Evolutionary conservation across 2,329 filamentous ascomycete genomes (phyloP).

Genomic region (Aspergillus jensenii): DNA sequence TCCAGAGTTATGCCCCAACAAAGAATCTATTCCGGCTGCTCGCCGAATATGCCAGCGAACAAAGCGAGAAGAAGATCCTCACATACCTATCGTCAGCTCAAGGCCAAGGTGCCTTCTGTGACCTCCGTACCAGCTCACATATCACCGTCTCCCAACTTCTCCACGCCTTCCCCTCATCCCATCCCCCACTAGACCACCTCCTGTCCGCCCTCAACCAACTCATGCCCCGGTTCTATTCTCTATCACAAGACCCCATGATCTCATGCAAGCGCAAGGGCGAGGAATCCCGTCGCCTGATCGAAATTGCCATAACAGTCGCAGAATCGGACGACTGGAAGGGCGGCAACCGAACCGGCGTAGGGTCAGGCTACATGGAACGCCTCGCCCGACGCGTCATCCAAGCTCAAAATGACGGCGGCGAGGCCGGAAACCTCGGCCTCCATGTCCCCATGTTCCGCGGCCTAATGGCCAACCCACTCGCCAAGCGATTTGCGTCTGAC

Average conservation of each 20-base stretch:
- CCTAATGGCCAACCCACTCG: conserved; percentile 94
- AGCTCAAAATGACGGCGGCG: conserved; percentile 61
- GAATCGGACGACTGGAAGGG: conserved; percentile 77
- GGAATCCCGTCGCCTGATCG: conserved; percentile 75
- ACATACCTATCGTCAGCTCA: conserved; percentile 83
- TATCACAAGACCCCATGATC: conserved; percentile 92
- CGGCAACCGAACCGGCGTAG: conserved; percentile 75
- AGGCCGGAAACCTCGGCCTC: conserved; percentile 57
- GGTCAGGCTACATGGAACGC: conserved; percentile 90
- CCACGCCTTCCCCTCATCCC: conserved; percentile 85
- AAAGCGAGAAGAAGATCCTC: conserved; percentile 85
- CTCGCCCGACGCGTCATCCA: conserved; percentile 72
- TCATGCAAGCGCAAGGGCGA: conserved; percentile 68
- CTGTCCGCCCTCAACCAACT: conserved; percentile 79
- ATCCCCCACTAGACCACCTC: conserved; percentile 80
- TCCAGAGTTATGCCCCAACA: conserved; percentile 88
- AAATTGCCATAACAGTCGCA: conserved; percentile 96
- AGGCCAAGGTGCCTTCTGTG: conserved; percentile 89
- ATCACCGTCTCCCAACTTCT: conserved; percentile 83
- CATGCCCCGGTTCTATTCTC: conserved; percentile 98
- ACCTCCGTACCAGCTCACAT: conserved; percentile 85
- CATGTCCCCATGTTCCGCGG: conserved; percentile 97
- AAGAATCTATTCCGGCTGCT: conserved; percentile 83
- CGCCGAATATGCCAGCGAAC: conserved; percentile 77
- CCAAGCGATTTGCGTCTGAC: conserved; percentile 85